Evolutionary conservation across 345 rosid species (phyloP).

Genomic region (Nasturtium officinale): DNA sequence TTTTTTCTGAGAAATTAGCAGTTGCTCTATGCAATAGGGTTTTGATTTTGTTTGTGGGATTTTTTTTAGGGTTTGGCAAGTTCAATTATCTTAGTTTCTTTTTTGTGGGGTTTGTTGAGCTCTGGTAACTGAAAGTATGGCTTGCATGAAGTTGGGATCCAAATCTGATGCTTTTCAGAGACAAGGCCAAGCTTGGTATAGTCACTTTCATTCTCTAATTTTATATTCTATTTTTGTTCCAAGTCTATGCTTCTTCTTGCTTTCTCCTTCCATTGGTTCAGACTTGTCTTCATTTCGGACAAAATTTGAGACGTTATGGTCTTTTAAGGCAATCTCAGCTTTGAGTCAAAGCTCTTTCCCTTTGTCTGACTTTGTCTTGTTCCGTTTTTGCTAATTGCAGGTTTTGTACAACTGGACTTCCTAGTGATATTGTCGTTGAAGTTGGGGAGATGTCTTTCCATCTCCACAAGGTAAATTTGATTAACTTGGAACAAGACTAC

Average conservation of each 20-base stretch:
- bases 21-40: slow-evolving; percentile 29
- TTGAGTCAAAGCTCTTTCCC: slow-evolving; percentile 15
- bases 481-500: slow-evolving; percentile 1
- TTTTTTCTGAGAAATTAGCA: slow-evolving; percentile 27
- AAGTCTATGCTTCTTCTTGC: neutral
- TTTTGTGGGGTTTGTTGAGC: slow-evolving; percentile 19
- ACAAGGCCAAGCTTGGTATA: slow-evolving; percentile 99
- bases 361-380: slow-evolving; percentile 25
- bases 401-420: slow-evolving; percentile 98
- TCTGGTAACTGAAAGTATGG: slow-evolving; percentile 52
- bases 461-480: slow-evolving; percentile 88
- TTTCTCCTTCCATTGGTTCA: neutral
- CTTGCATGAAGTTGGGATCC: slow-evolving; percentile 92
- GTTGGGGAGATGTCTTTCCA: slow-evolving; percentile 95
- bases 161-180: slow-evolving; percentile 89
- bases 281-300: slow-evolving; percentile 28
- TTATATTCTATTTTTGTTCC: slow-evolving; percentile 11
- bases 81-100: slow-evolving; percentile 20
- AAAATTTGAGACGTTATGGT: neutral
- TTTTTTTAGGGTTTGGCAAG: slow-evolving; percentile 26
- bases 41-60: slow-evolving; percentile 16
- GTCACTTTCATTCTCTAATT: slow-evolving; percentile 27
- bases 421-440: slow-evolving; percentile 85
- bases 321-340: neutral
- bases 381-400: slow-evolving; percentile 41